Base-by-base conservation (phyloP, 306 rosid genomes). In the Argentina anserina region DNA sequence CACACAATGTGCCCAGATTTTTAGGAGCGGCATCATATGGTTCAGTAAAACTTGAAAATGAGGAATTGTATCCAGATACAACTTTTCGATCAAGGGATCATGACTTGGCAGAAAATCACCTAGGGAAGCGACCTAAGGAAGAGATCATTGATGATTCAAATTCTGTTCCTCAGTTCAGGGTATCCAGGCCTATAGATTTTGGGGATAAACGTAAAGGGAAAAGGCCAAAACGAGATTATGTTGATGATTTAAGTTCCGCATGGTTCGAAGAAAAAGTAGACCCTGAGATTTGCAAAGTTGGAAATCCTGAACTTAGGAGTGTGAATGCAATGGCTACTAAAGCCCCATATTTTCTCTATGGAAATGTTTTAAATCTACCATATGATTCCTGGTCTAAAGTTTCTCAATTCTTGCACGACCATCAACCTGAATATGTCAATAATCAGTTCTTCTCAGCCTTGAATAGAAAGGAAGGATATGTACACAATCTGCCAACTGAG, bases 401-500 rank as follows among this genome's bases (percentile, higher is more conserved):
- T 63, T 89, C 96, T 52, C 86, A 91, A 69, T 94, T 89, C 76
- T 65, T 91, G 53, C 89, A 94, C 81, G 83, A 74, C 37, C 42
- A 86, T 75, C 88, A 87, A 80, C 97, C 98, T 69, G 98, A 94
- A 66, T 89, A 79, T 70, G 96, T 80, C 69, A 83, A 86, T 79
- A 75, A 87, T 20, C 89, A 65, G 72, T 79, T 62, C 59, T 94
- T 89, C 83, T 91, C 98, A 0, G 91, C 97, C 65, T 59, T 89
- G 70, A 81, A 73, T 63, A 91, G 98, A 82, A 85, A 42, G 55
- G 97, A 94, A 89, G 97, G 97, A 11, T 91, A 94, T 49, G 73
- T 89, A 53, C 98, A 94, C 86, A 94, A 94, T 77, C 98, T 94
- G 80, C 96, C 98, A 29, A 73, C 79, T 34, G 92, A 81, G 78